Conservation (phyloP, 177 flowering plant species). For the Telopea speciosissima region DNA sequence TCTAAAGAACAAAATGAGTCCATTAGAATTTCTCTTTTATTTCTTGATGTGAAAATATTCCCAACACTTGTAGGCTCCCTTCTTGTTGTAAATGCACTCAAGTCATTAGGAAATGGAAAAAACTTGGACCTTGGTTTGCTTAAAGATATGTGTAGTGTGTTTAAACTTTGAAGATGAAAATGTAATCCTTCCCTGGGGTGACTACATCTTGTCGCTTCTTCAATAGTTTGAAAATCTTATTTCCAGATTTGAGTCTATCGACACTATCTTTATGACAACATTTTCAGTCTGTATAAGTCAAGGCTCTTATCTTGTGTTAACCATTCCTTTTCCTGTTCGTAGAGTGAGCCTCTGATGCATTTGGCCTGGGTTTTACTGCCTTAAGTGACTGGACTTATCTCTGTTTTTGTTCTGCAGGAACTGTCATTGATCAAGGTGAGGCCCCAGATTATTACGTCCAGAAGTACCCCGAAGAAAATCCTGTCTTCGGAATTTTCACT, state of each 20-base stretch:
- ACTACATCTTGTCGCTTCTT: too few relatives aligned
- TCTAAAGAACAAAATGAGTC: too few relatives aligned
- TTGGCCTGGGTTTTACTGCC: not conserved
- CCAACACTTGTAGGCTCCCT: too few relatives aligned
- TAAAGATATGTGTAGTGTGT: too few relatives aligned
- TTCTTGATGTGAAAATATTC: too few relatives aligned
- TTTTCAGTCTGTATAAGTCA: not conserved
- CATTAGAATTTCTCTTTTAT: too few relatives aligned
- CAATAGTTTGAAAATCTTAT: not conserved
- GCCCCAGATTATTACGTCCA: conserved; percentile 69
- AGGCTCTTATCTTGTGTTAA: not conserved
- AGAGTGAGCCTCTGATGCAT: not conserved
- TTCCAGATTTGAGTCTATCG: not conserved
- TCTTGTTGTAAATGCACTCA: too few relatives aligned
- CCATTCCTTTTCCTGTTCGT: not conserved
- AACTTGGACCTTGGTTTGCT: too few relatives aligned
- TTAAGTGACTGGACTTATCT: not conserved
- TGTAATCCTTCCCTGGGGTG: too few relatives aligned
- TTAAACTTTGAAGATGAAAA: too few relatives aligned
- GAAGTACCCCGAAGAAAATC: conserved; percentile 81
- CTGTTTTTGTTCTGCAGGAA: conserved; percentile 44
- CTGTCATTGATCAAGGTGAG: conserved; percentile 90
- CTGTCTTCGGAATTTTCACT: conserved; percentile 75
- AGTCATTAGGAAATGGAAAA: too few relatives aligned
- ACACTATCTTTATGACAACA: not conserved